These are phyloP conservation scores for Hyphodiscus hymeniophilus DNA, from an alignment of 495 filamentous ascomycete genomes.

Conservation along the genomic window DNA sequence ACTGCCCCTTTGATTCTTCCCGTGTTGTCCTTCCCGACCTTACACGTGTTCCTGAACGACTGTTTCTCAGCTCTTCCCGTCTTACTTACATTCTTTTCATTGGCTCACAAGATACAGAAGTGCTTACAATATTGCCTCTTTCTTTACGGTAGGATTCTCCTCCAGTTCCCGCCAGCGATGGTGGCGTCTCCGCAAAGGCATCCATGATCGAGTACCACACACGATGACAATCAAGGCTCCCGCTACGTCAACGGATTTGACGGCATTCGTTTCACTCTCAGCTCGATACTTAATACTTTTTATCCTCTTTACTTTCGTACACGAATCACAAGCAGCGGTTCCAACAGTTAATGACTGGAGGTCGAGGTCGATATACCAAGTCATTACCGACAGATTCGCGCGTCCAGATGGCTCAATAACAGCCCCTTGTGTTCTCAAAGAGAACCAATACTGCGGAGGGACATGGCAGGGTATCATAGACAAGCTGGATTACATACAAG, in stretches of 20 bases:
- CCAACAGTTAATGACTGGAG: slow-evolving; percentile 42
- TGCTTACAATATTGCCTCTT: no score
- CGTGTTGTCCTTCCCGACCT: no score
- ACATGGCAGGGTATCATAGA: slow-evolving; percentile 63
- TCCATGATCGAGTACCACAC: not conserved
- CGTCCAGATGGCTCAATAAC: slow-evolving; percentile 57
- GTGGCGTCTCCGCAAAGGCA: no score
- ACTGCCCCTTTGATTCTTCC: no score
- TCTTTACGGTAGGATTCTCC: no score
- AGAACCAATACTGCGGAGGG: slow-evolving; percentile 61
- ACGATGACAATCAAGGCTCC: not conserved
- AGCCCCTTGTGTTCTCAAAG: slow-evolving; percentile 36
- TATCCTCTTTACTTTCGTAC: not conserved
- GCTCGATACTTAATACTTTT: not conserved
- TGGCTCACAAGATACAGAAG: no score
- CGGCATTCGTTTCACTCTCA: slow-evolving; percentile 3
- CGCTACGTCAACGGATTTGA: not conserved
- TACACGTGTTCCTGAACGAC: no score
- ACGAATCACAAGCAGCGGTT: not conserved
- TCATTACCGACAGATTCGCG: slow-evolving; percentile 68
- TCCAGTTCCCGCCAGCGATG: no score
- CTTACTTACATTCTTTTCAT: no score
- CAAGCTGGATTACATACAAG: slow-evolving; percentile 59
- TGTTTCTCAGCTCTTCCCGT: no score
- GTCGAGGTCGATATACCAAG: slow-evolving; percentile 60